These are phyloP conservation scores for Phytophthora quininea DNA, from an alignment of 352 stramenopile species.

Conservation along the genomic window DNA sequence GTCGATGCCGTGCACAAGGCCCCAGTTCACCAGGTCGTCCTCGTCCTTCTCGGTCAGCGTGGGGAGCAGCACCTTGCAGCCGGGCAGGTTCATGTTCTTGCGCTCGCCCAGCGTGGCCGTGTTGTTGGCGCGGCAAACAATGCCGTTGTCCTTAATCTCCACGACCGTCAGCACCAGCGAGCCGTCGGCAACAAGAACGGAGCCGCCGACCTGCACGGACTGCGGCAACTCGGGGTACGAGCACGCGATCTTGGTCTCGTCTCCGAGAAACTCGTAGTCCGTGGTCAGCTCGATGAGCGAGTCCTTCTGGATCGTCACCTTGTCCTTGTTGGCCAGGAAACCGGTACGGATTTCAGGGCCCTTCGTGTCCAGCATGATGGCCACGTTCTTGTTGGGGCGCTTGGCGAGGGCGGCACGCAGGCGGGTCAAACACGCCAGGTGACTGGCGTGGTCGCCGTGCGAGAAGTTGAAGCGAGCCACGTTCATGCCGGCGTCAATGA, in stretches of 20 bases:
- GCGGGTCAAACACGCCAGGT: slow-evolving; percentile 63
- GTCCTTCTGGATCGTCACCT: slow-evolving; percentile 61
- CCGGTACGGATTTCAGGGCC: slow-evolving; percentile 96
- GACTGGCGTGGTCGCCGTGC: slow-evolving; percentile 94
- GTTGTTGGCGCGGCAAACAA: slow-evolving; percentile 77
- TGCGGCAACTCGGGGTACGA: slow-evolving; percentile 23
- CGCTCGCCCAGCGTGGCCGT: slow-evolving; percentile 85
- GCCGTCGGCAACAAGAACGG: slow-evolving; percentile 95
- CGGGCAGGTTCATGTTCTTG: slow-evolving; percentile 97
- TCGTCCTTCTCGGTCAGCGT: slow-evolving; percentile 93
- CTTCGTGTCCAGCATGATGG: slow-evolving; percentile 96
- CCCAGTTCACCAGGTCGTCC: slow-evolving; percentile 94
- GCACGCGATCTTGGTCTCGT: slow-evolving; percentile 16
- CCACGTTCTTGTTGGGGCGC: slow-evolving; percentile 72
- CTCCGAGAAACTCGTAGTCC: slow-evolving; percentile 35
- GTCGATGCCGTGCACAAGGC: slow-evolving; percentile 94
- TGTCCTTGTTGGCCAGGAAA: slow-evolving; percentile 43
- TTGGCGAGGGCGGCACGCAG: slow-evolving; percentile 62
- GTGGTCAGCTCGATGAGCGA: slow-evolving; percentile 61
- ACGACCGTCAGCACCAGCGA: slow-evolving; percentile 91
- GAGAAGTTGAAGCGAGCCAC: slow-evolving; percentile 99
- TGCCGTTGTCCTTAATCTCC: slow-evolving; percentile 73
- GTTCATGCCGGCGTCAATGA: slow-evolving; percentile 92
- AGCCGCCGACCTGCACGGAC: slow-evolving; percentile 57
- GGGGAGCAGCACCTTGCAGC: slow-evolving; percentile 88